Evolutionary conservation across 1,284 basidiomycete genomes (phyloP).

Genomic region (Cryptococcus jaspeensis): DNA sequence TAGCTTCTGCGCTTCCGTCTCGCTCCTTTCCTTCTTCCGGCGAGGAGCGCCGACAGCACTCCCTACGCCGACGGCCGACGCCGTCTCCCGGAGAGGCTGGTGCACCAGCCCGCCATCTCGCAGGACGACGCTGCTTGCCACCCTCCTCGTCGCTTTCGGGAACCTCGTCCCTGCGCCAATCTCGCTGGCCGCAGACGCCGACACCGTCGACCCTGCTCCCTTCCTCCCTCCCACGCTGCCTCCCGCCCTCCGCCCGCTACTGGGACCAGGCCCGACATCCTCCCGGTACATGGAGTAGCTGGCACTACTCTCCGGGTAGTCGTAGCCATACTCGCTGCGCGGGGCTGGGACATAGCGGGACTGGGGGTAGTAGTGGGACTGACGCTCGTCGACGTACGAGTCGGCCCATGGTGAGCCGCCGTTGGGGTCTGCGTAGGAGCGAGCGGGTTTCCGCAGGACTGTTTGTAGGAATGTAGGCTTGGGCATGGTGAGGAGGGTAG

Average conservation of each 20-base stretch:
- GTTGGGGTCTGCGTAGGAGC: constrained; percentile 40
- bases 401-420: constrained; percentile 36
- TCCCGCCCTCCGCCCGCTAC: no score
- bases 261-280: neutral
- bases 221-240: neutral
- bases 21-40: constrained; percentile 9
- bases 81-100: neutral
- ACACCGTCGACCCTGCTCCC: constrained; percentile 11
- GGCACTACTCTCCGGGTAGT: no score
- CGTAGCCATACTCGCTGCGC: no score
- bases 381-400: constrained; percentile 9
- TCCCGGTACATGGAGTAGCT: neutral
- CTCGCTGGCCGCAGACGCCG: constrained; percentile 13
- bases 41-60: neutral
- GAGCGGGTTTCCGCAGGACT: constrained; percentile 40
- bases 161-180: constrained; percentile 20
- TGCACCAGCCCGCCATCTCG: constrained; percentile 18
- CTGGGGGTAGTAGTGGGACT: constrained; percentile 12
- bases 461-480: constrained; percentile 43
- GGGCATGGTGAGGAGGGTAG: constrained; percentile 31
- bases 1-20: no score
- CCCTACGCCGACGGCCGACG: constrained; percentile 4
- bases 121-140: constrained; percentile 18
- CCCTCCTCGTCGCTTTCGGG: constrained; percentile 28
- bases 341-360: constrained; percentile 3